Percentiles rank a stretch among this genome's conserved stretches.
These are phyloP conservation scores for Trapa bicornis DNA, from an alignment of 345 rosid genomes.

Conservation along the genomic window DNA sequence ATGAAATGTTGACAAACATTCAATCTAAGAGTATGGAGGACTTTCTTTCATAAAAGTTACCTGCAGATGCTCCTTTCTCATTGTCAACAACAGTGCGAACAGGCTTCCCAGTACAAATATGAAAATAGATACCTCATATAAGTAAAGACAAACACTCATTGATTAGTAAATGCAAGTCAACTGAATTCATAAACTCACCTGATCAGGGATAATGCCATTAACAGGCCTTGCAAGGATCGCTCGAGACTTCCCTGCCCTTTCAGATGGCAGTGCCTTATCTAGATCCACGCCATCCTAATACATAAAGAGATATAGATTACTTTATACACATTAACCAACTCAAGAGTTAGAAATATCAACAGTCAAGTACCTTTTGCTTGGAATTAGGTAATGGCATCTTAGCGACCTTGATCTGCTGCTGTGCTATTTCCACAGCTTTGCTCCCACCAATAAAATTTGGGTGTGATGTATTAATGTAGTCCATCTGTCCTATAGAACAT, in stretches of 20 bases:
- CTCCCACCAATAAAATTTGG: conserved; percentile 89
- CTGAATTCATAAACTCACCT: conserved; percentile 35
- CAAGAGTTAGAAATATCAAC: conserved; percentile 1
- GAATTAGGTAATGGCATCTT: conserved; percentile 42
- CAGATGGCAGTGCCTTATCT: conserved; percentile 69
- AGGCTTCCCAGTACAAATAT: conserved; percentile 25
- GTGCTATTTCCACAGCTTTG: conserved; percentile 74
- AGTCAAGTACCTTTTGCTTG: conserved; percentile 47
- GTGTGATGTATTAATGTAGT: conserved; percentile 88
- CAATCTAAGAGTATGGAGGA: background rate
- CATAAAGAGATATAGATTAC: conserved; percentile 5
- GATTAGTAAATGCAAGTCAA: background rate
- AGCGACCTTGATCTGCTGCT: conserved; percentile 59
- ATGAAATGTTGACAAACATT: background rate
- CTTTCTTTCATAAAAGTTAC: conserved; percentile 19
- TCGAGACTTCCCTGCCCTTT: conserved; percentile 52
- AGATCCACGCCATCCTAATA: conserved; percentile 57
- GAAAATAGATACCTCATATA: background rate
- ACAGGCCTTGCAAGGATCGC: conserved; percentile 78
- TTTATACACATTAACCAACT: background rate
- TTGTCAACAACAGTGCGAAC: conserved; percentile 41
- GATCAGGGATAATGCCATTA: conserved; percentile 78
- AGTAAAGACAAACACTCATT: background rate
- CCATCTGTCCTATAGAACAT: conserved; percentile 54
- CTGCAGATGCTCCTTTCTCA: conserved; percentile 57